A percentile compares a stretch with the other conserved stretches of the same genome.
phyloP scores from a whole-genome alignment of 306 rosid genomes.

The Cicer yamashitae region DNA sequence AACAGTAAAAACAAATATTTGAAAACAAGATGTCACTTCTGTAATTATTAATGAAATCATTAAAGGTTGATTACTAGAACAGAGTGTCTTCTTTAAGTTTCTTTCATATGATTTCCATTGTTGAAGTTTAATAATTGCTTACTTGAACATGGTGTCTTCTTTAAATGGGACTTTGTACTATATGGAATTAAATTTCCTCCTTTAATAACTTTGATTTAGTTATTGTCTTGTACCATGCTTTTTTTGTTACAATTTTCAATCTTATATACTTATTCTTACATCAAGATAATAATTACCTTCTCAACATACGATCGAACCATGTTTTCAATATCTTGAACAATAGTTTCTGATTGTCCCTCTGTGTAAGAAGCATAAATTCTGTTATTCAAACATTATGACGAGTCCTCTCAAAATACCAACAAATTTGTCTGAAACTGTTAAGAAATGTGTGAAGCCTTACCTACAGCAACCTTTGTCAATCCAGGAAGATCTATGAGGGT shows the following conservation, averaged over 20 bases:
- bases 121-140: constrained; percentile 3
- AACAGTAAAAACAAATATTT: constrained; percentile 1
- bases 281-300: constrained; percentile 64
- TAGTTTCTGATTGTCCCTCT: constrained; percentile 93
- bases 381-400: constrained; percentile 30
- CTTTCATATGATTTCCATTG: neutral
- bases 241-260: neutral
- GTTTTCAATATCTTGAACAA: constrained; percentile 96
- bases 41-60: neutral
- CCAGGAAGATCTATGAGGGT: constrained; percentile 99
- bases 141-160: constrained; percentile 6
- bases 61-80: neutral
- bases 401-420: constrained; percentile 30
- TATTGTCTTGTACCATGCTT: neutral
- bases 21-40: neutral
- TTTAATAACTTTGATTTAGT: constrained; percentile 15
- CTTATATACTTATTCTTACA: neutral
- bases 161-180: constrained; percentile 8
- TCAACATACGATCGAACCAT: constrained; percentile 97
- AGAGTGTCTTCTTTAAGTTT: neutral
- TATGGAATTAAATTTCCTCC: constrained; percentile 20
- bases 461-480: constrained; percentile 98
- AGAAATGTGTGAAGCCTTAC: constrained; percentile 54
- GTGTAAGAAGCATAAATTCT: constrained; percentile 49
- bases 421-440: neutral